These are phyloP conservation scores for Candida suzukii DNA, from an alignment of 805 yeast genomes.

Conservation along the genomic window DNA sequence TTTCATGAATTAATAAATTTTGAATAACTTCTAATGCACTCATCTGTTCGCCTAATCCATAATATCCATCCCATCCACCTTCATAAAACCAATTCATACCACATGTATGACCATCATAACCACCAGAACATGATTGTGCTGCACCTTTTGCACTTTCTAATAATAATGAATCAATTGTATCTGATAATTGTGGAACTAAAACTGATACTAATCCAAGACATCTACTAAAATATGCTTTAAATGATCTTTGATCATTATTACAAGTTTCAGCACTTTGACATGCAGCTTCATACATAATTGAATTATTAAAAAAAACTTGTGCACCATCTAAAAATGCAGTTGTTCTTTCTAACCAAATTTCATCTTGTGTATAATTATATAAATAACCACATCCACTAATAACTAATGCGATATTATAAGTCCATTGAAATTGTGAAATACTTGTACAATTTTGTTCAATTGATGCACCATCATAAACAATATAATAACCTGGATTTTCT, in stretches of 20 bases:
- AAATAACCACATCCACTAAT: conserved; percentile 76
- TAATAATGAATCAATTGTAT: conserved; percentile 29
- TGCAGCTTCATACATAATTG: conserved; percentile 72
- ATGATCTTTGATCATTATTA: conserved; percentile 82
- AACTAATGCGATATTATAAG: conserved; percentile 78
- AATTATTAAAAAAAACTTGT: conserved; percentile 49
- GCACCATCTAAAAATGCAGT: conserved; percentile 47
- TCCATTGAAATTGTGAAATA: conserved; percentile 64
- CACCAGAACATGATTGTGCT: conserved; percentile 67
- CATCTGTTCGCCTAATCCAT: conserved; percentile 79
- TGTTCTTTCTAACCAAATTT: conserved; percentile 61
- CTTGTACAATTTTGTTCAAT: conserved; percentile 53
- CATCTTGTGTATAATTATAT: conserved; percentile 64
- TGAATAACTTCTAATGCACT: conserved; percentile 60
- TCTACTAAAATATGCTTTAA: conserved; percentile 77
- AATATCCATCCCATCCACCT: conserved; percentile 52
- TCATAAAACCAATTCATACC: conserved; percentile 57
- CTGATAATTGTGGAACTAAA: conserved; percentile 51
- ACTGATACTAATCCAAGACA: conserved; percentile 69
- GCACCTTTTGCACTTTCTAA: conserved; percentile 56
- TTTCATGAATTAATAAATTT: conserved; percentile 35
- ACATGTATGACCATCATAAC: conserved; percentile 69
- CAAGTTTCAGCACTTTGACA: conserved; percentile 65
- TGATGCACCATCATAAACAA: conserved; percentile 65
- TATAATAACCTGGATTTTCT: conserved; percentile 30